Evolutionary conservation across 1,284 basidiomycete genomes (phyloP), one percentile per base, ranked within the genome.

Genomic region (Crepidotus sp.): DNA sequence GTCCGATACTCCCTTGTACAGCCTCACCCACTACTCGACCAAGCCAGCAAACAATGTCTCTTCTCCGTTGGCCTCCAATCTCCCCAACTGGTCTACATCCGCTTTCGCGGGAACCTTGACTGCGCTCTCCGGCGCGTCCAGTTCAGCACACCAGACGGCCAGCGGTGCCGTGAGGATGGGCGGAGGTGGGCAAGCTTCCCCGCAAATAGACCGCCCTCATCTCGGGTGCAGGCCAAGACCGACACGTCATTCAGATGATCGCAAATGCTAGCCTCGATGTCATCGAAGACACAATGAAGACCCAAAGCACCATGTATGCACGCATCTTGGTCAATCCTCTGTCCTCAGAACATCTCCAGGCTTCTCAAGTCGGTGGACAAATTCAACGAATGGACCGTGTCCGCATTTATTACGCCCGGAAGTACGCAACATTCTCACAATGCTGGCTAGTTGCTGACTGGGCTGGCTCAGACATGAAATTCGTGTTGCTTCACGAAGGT

Each of bases 371-470:
- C 80, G 15, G 80, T 96, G 45, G 93, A 97, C 72, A 88, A 84
- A 65, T 94, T 96, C 68, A 96, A 97, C 59, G 94, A 97, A 60
- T 97, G 94, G 93, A 92, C 79, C 1, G 81, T 96, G 15, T 96
- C 93, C 7, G 91, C 88, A 22, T 97, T 95, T 65, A 72, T 96
- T 13, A 95, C 93, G 0, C 83, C 91, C 3, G 87, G 85, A 52
- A 95, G 93, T 96, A 65, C 68, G 89, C 66, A 14, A 2, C 14
- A 40, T 21, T 29, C 9, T 19, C 21, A 31, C n/a, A 29, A 46
- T 41, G 36, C 37, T 40, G n/a, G 38, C n/a, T 27, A 2, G 13
- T n/a, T 33, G 41, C 55, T 61, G 49, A 57, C 45, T 15, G 38
- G 46, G 21, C 40, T 50, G 14, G 9, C n/a, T 17, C 58, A 93